A percentile compares a stretch with the other conserved stretches of the same genome.
These are phyloP conservation scores for Euphrasia arctica DNA, from an alignment of 305 asterid species.

Conservation along the genomic window DNA sequence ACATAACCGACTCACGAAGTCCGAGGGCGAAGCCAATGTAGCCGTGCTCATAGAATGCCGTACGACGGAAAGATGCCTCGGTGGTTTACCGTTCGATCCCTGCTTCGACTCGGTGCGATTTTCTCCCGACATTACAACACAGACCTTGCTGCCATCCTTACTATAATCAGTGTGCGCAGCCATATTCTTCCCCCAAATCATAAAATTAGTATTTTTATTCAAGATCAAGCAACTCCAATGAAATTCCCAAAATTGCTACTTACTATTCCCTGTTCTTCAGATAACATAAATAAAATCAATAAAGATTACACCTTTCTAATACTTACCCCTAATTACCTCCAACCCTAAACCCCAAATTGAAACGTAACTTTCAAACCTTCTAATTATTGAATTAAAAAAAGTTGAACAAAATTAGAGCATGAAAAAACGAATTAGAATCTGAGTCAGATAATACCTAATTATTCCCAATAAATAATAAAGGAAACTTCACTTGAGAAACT, in stretches of 20 bases:
- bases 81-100: conserved; percentile 45
- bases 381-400: too few species aligned
- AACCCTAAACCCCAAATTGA: too few species aligned
- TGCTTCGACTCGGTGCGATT: conserved; percentile 40
- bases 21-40: conserved; percentile 40
- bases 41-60: conserved; percentile 48
- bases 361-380: too few species aligned
- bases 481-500: conserved; percentile 14
- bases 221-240: background rate
- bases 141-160: conserved; percentile 30
- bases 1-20: conserved; percentile 36
- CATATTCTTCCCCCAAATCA: conserved; percentile 43
- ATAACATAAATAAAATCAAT: background rate
- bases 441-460: background rate
- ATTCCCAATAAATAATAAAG: conserved; percentile 7
- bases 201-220: conserved; percentile 16
- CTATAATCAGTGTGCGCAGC: conserved; percentile 52
- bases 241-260: background rate
- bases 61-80: conserved; percentile 51
- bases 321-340: too few species aligned
- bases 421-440: background rate
- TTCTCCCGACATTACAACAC: conserved; percentile 30
- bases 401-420: too few species aligned
- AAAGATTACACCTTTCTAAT: too few species aligned
- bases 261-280: background rate